A percentile compares a stretch with the other conserved stretches of the same genome.
These are phyloP conservation scores for Wickerhamomyces pijperi DNA, from an alignment of 805 yeast species.

Conservation along the genomic window DNA sequence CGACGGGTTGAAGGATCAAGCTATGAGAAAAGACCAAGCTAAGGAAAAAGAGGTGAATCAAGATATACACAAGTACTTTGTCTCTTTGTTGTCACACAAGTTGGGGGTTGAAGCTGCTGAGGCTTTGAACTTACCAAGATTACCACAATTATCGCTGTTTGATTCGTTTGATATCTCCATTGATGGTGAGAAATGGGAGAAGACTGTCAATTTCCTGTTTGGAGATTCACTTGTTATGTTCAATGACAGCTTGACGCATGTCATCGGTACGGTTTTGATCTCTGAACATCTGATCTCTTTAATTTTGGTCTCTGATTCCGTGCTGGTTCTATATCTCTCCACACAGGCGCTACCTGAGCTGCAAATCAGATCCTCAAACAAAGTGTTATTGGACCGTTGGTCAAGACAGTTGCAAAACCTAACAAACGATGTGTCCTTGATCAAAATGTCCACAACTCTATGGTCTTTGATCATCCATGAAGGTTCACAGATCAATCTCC, in stretches of 20 bases:
- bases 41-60: slow-evolving; percentile 4
- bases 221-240: slow-evolving; percentile 20
- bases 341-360: slow-evolving; percentile 35
- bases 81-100: background rate
- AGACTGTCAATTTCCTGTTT: slow-evolving; percentile 23
- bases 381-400: slow-evolving; percentile 30
- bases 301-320: slow-evolving; percentile 14
- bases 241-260: slow-evolving; percentile 10
- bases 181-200: slow-evolving; percentile 33
- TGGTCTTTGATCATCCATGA: slow-evolving; percentile 30
- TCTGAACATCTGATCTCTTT: slow-evolving; percentile 25
- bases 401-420: slow-evolving; percentile 15
- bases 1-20: slow-evolving; percentile 4
- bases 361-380: slow-evolving; percentile 21
- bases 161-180: slow-evolving; percentile 31
- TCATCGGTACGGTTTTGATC: slow-evolving; percentile 31
- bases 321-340: slow-evolving; percentile 26
- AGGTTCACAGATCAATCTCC: slow-evolving; percentile 20
- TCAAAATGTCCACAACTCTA: slow-evolving; percentile 39
- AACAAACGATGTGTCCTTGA: slow-evolving; percentile 20
- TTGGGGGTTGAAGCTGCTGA: slow-evolving; percentile 3
- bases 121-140: slow-evolving; percentile 7
- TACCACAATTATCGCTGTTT: slow-evolving; percentile 25
- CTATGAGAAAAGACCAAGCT: slow-evolving; percentile 1
- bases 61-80: slow-evolving; percentile 9